Base-by-base conservation (phyloP, 1,284 basidiomycete species). In the Sanghuangporus weigelae region DNA sequence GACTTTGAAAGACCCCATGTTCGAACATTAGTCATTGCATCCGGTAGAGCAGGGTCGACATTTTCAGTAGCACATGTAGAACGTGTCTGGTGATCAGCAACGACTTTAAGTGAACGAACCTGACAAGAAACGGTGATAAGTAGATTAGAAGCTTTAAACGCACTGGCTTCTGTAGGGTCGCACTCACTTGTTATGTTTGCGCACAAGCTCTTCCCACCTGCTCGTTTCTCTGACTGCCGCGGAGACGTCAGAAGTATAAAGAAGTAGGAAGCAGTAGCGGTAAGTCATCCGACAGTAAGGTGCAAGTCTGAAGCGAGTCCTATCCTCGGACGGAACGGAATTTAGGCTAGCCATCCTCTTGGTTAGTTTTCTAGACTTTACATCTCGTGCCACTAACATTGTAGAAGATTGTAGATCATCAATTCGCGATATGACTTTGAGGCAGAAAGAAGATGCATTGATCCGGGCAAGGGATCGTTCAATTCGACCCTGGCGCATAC, bases 121-220 rank as follows among this genome's bases (percentile, higher is more conserved):
- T 54, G 53, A 54, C 16, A 35, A 38, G 53, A 19, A 54, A 31
- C 53, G 35, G 53, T 54, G 53, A 54, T 54, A 54, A 54, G 53
- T 54, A 54, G 53, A 10, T 54, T 39, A 54, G 31, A 54, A 54
- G 53, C 53, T 54, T 54, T 54, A 54, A 35, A 54, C 36, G 12
- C 16, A 54, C 23, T 14, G n/a, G 21, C n/a, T 49, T 7, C 7
- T 49, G 38, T 31, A 54, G 53, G 53, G 53, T 54, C 35, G 53
- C 49, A 31, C 49, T 23, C 19, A 51, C 26, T 51, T n/a, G 26
- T 31, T 51, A 3, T 23, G 26, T 7, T 46, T 46, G 44, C 2
- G 16, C n/a, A 16, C 44, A n/a, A n/a, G 42, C 5, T 14, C 19
- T 11, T 46, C 16, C 10, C 7, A n/a, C 44, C 26, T 31, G 3